phyloP scores from a whole-genome alignment of 257 asterid species.

The Solanum tacnaense region DNA sequence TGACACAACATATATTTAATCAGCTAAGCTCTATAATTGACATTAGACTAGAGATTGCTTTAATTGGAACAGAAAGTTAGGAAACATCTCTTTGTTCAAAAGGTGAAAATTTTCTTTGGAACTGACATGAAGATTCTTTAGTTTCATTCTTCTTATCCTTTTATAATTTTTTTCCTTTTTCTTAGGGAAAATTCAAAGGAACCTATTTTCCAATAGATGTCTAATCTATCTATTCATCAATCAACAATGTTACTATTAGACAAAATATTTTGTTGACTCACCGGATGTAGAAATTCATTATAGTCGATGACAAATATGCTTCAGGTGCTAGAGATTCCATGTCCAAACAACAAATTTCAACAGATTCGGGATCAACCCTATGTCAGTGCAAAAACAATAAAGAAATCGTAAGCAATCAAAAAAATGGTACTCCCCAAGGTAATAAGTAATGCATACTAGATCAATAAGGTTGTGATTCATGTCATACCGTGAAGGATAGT shows the following conservation, averaged over 20 bases:
- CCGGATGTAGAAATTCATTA: constrained; percentile 77
- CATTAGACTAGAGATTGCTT: background rate
- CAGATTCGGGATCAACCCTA: constrained; percentile 69
- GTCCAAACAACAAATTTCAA: constrained; percentile 62
- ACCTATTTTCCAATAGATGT: background rate
- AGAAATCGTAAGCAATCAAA: background rate
- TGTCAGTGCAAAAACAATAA: background rate
- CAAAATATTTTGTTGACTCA: constrained; percentile 19
- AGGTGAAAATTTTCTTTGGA: background rate
- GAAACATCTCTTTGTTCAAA: background rate
- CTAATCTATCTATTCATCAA: background rate
- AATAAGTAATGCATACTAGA: background rate
- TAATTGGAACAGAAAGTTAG: background rate
- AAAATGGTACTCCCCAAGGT: background rate
- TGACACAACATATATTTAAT: background rate
- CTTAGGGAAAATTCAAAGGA: background rate
- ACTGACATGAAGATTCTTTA: background rate
- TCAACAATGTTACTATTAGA: background rate
- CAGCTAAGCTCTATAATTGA: background rate
- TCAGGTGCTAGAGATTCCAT: constrained; percentile 74
- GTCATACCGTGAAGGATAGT: constrained; percentile 57
- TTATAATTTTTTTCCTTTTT: background rate
- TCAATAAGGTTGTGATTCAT: background rate
- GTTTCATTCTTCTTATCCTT: background rate
- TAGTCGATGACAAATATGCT: constrained; percentile 62